These are phyloP conservation scores for Cyberlindnera maritima DNA, from an alignment of 805 yeast genomes.

Conservation along the genomic window DNA sequence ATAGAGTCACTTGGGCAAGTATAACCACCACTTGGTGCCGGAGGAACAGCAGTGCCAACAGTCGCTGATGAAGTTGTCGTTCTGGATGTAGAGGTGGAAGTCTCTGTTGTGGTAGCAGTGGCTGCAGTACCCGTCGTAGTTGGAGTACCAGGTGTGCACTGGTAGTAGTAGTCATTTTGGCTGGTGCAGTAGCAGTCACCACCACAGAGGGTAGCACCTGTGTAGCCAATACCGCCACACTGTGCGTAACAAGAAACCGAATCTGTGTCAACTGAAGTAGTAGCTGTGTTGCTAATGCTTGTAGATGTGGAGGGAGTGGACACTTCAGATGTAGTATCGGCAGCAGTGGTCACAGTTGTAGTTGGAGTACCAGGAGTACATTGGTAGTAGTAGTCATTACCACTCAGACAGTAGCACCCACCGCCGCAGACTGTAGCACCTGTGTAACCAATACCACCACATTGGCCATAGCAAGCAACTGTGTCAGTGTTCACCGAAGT, in stretches of 20 bases:
- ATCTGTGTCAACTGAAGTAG: neutral
- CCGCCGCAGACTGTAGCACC: conserved; percentile 13
- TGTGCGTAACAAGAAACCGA: conserved; percentile 9
- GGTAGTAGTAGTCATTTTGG: conserved; percentile 15
- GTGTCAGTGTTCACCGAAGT: neutral
- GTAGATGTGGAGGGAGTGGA: too few relatives aligned
- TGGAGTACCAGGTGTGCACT: conserved; percentile 19
- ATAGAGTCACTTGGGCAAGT: conserved; percentile 7
- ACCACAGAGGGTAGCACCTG: conserved; percentile 15
- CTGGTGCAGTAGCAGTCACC: conserved; percentile 12
- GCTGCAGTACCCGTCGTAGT: neutral
- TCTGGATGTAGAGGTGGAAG: neutral
- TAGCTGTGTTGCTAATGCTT: too few relatives aligned
- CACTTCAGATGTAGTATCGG: too few relatives aligned
- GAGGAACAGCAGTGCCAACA: neutral
- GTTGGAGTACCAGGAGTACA: conserved; percentile 11
- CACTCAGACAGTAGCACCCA: conserved; percentile 7
- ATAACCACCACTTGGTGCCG: conserved; percentile 19
- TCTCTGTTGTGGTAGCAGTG: neutral
- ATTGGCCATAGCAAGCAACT: conserved; percentile 9
- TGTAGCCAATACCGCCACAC: conserved; percentile 20
- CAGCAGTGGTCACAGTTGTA: neutral
- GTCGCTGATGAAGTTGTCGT: too few relatives aligned
- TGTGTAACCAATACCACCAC: conserved; percentile 15
- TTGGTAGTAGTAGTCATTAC: conserved; percentile 14